Evolutionary conservation across 768 basidiomycete genomes (phyloP).

Genomic region (Dentipellis fragilis): DNA sequence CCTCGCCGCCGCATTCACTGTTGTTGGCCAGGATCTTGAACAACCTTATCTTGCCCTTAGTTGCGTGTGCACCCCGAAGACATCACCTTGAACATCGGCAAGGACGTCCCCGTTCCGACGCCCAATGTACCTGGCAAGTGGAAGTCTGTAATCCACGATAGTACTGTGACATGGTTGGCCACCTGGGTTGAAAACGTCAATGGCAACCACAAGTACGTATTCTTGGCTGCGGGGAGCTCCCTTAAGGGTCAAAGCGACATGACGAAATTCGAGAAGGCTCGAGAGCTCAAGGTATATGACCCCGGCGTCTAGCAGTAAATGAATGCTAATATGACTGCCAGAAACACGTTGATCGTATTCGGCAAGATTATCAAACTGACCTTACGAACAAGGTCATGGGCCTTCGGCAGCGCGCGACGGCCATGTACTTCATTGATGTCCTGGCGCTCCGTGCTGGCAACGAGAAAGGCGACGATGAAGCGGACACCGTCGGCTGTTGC

Average conservation of each 20-base stretch:
- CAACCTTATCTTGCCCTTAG: conserved; percentile 27
- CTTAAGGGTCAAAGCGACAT: conserved; percentile 98
- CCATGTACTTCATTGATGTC: conserved; percentile 98
- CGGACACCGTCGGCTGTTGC: conserved; percentile 98
- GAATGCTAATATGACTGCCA: conserved; percentile 22
- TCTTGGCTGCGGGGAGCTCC: conserved; percentile 93
- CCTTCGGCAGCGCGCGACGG: conserved; percentile 93
- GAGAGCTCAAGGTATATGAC: conserved; percentile 75
- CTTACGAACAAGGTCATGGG: conserved; percentile 89
- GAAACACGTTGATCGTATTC: conserved; percentile 87
- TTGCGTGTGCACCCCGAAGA: conserved; percentile 88
- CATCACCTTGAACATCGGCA: conserved; percentile 90
- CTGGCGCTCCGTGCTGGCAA: conserved; percentile 97
- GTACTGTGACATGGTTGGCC: conserved; percentile 97
- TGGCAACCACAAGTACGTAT: conserved; percentile 92
- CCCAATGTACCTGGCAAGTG: conserved; percentile 90
- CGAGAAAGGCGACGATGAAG: conserved; percentile 99
- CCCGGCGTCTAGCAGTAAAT: not conserved
- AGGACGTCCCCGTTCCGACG: conserved; percentile 60
- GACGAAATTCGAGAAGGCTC: conserved; percentile 95
- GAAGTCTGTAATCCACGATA: conserved; percentile 83
- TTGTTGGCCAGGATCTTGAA: not conserved
- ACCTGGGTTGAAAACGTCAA: conserved; percentile 99
- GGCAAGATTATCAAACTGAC: conserved; percentile 77
- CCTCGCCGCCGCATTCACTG: not conserved